Conservation (phyloP, 2,329 filamentous ascomycete genomes). For the Fusarium duplospermum region DNA sequence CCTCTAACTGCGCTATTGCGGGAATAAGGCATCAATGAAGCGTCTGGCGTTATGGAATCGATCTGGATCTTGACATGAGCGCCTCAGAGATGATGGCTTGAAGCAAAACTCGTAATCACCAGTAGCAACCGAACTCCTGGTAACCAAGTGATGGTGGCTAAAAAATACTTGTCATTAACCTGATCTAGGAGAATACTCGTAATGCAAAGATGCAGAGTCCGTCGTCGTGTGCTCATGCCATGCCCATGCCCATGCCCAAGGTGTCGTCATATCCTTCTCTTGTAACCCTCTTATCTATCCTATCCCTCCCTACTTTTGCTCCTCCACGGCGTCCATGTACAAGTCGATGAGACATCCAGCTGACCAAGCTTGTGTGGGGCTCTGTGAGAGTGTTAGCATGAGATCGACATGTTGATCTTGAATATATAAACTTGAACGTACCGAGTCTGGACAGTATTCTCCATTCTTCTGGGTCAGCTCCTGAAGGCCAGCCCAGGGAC, state of each 20-base stretch:
- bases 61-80: not conserved
- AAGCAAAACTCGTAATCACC: not conserved
- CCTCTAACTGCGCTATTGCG: not conserved
- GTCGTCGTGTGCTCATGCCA: conserved; percentile 21
- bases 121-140: not conserved
- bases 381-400: conserved; percentile 60
- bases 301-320: conserved; percentile 50
- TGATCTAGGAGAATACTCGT: conserved; percentile 31
- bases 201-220: conserved; percentile 12
- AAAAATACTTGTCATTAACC: conserved; percentile 31
- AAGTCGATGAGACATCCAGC: conserved; percentile 94
- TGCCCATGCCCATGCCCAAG: conserved; percentile 11
- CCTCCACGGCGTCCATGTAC: conserved; percentile 86
- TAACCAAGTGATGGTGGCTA: conserved; percentile 8
- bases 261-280: conserved; percentile 19
- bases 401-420: not conserved
- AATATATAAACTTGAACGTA: conserved; percentile 57
- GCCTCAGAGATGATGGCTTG: not conserved
- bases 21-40: not conserved
- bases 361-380: conserved; percentile 96
- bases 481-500: conserved; percentile 88
- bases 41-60: not conserved
- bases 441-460: conserved; percentile 86
- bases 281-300: conserved; percentile 3
- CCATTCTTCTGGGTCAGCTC: conserved; percentile 95